These are phyloP conservation scores for Melaleuca quinquenervia DNA, from an alignment of 345 rosid genomes.

Conservation along the genomic window DNA sequence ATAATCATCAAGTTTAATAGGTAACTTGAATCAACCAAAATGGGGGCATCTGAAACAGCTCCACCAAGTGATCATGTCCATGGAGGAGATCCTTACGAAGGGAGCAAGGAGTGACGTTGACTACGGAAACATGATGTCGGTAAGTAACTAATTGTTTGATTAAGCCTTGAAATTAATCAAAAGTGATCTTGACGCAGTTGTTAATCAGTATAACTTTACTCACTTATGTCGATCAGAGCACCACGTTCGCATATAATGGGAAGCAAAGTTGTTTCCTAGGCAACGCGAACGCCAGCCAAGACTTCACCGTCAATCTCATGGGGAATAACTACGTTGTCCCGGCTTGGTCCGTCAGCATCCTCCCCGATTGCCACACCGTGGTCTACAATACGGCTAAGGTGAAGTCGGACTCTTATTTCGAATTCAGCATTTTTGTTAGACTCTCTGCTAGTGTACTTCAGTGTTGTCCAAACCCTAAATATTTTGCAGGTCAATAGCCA, in stretches of 20 bases:
- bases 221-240: conserved; percentile 1
- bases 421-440: too few species aligned
- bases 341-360: conserved; percentile 26
- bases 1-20: background rate
- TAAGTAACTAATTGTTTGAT: background rate
- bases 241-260: conserved; percentile 11
- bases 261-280: conserved; percentile 20
- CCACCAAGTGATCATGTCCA: conserved; percentile 37
- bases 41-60: conserved; percentile 68
- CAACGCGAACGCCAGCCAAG: background rate
- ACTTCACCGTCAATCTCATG: conserved; percentile 6
- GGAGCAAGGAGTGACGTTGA: conserved; percentile 16
- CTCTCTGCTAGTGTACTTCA: background rate
- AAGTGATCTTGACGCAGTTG: background rate
- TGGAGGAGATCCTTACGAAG: conserved; percentile 42
- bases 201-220: background rate
- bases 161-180: background rate
- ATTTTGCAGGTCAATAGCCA: conserved; percentile 17
- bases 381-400: conserved; percentile 38
- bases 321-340: conserved; percentile 2
- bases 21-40: conserved; percentile 38
- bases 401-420: background rate
- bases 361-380: conserved; percentile 25
- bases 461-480: background rate
- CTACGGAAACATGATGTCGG: conserved; percentile 2